phyloP scores from a whole-genome alignment of 2,329 filamentous ascomycete species.

The Cercospora sp. region DNA sequence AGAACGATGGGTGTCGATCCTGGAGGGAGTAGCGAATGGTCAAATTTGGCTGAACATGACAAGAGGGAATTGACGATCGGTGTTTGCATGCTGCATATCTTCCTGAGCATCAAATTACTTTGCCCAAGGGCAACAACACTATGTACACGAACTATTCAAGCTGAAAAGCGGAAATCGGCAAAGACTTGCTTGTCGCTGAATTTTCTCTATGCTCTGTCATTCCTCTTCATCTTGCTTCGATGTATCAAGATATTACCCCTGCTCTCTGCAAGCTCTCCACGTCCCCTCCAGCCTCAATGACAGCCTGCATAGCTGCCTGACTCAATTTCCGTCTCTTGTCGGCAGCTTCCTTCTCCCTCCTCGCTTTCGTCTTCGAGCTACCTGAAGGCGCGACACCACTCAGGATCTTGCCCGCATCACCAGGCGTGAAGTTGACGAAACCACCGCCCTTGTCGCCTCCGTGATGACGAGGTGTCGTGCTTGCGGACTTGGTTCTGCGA shows the following conservation, averaged over 20 bases:
- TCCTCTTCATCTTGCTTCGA: not conserved
- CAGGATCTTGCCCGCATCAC: conserved; percentile 75
- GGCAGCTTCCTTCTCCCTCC: conserved; percentile 80
- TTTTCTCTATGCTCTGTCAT: not conserved
- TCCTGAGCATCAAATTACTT: not conserved
- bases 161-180: not conserved
- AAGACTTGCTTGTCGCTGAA: not conserved
- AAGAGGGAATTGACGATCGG: no score
- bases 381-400: conserved; percentile 89
- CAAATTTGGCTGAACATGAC: no score
- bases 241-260: conserved; percentile 37
- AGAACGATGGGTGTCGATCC: not conserved
- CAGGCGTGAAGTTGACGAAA: conserved; percentile 89
- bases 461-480: conserved; percentile 31
- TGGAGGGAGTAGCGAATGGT: not conserved
- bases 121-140: not conserved
- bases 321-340: conserved; percentile 71
- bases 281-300: conserved; percentile 71
- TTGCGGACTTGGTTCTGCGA: conserved; percentile 34
- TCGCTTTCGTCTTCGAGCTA: conserved; percentile 89
- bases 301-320: conserved; percentile 67
- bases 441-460: conserved; percentile 49
- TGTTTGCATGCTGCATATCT: not conserved
- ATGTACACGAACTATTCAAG: not conserved
- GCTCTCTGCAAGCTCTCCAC: conserved; percentile 46